Evolutionary conservation across 192 early-diverging fungal genomes (phyloP).

Genomic region (Chytriomyces confervae): DNA sequence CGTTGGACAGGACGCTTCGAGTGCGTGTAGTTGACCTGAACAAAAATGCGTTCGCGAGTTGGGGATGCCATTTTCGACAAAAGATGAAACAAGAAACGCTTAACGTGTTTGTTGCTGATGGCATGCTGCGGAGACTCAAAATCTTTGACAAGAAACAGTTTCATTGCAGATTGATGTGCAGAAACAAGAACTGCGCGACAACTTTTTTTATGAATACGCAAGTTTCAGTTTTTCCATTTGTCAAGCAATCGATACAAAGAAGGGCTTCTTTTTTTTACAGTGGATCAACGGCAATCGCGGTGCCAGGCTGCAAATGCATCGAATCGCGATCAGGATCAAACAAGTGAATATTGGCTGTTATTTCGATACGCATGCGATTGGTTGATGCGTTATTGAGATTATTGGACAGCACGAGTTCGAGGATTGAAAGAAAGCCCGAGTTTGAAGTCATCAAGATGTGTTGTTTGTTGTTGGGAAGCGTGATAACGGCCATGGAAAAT

Average conservation of each 20-base stretch:
- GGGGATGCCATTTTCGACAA: background rate
- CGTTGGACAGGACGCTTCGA: too few relatives aligned
- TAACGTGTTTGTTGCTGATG: background rate
- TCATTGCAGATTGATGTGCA: conserved; percentile 18
- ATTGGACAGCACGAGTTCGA: background rate
- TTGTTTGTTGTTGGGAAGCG: too few relatives aligned
- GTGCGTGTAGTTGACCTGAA: too few relatives aligned
- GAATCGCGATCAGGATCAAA: background rate
- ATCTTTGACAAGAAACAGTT: background rate
- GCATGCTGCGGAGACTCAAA: conserved; percentile 7
- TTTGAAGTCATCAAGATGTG: conserved; percentile 27
- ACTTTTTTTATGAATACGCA: conserved; percentile 5
- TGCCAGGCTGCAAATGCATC: conserved; percentile 32
- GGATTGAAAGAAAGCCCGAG: conserved; percentile 40
- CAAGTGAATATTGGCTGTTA: too few relatives aligned
- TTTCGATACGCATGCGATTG: background rate
- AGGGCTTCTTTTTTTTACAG: conserved; percentile 13
- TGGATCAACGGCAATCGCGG: conserved; percentile 45
- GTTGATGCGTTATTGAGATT: background rate
- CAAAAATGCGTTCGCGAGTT: too few relatives aligned
- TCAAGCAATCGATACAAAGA: background rate
- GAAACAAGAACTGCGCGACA: conserved; percentile 43
- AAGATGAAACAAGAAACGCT: background rate
- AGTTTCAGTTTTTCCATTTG: background rate
- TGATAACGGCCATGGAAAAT: background rate